These are phyloP conservation scores for Colletotrichum sp. DNA, from an alignment of 2,329 filamentous ascomycete species.

Conservation along the genomic window DNA sequence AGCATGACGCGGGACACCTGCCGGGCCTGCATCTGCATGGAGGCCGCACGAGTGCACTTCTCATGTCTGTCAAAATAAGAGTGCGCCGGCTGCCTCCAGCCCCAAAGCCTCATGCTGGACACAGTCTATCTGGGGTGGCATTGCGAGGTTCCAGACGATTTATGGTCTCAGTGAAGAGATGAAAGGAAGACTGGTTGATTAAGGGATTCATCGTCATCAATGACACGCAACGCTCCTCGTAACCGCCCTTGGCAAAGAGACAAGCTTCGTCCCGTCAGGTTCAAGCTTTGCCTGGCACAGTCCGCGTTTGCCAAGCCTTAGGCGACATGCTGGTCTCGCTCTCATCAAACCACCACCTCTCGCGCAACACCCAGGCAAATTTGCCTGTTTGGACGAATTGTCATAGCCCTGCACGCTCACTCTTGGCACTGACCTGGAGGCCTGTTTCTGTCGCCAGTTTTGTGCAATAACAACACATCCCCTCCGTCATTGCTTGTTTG, in stretches of 20 bases:
- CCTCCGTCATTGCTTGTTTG: conserved; percentile 8
- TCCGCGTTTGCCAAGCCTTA: conserved; percentile 19
- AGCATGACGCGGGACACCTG: background rate
- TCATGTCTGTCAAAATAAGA: background rate
- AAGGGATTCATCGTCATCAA: background rate
- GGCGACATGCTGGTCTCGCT: conserved; percentile 7
- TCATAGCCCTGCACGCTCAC: conserved; percentile 13
- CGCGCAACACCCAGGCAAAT: background rate
- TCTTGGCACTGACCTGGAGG: background rate
- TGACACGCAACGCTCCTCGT: background rate
- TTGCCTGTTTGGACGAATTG: background rate
- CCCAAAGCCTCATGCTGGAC: background rate
- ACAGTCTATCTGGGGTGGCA: background rate
- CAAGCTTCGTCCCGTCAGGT: conserved; percentile 10
- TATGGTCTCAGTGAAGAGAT: background rate
- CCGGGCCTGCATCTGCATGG: background rate
- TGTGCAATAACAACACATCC: background rate
- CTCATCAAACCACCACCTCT: conserved; percentile 1
- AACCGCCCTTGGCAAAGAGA: background rate
- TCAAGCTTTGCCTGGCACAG: conserved; percentile 18
- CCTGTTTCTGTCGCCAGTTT: background rate
- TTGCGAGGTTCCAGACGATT: background rate
- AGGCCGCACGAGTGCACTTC: background rate
- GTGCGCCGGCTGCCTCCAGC: background rate
- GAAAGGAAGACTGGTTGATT: background rate